These are phyloP conservation scores for Dactylellina leptospora DNA, from an alignment of 2,329 filamentous ascomycete genomes.

Conservation along the genomic window DNA sequence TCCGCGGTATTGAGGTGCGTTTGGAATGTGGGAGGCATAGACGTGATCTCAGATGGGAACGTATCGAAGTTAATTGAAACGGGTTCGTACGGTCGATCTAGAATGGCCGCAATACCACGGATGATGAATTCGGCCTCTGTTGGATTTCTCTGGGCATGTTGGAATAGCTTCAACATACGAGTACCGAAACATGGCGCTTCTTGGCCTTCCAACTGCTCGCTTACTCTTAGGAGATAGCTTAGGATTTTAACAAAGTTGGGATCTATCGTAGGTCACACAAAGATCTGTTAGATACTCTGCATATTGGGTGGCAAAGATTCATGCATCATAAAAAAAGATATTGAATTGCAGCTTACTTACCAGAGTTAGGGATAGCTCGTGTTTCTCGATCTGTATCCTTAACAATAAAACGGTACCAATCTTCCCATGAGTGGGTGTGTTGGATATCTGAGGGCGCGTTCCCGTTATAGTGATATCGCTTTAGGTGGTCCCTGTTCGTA, in stretches of 20 bases:
- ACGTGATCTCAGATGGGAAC: conserved; percentile 13
- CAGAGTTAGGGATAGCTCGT: conserved; percentile 37
- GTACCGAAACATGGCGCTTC: conserved; percentile 51
- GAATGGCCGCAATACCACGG: conserved; percentile 37
- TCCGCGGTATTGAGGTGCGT: conserved; percentile 18
- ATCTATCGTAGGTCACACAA: conserved; percentile 11
- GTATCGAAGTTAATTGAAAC: conserved; percentile 19
- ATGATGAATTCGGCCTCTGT: conserved; percentile 43
- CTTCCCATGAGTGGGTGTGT: conserved; percentile 46
- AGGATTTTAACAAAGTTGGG: conserved; percentile 43
- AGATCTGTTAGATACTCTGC: no score
- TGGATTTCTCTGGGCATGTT: conserved; percentile 48
- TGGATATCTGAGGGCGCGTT: conserved; percentile 40
- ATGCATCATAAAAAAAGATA: no score
- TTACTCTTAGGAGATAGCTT: conserved; percentile 31
- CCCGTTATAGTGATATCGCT: conserved; percentile 40
- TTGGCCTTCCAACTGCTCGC: conserved; percentile 47
- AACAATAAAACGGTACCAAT: conserved; percentile 49
- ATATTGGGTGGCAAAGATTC: no score
- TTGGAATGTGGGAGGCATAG: conserved; percentile 19
- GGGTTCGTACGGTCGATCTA: conserved; percentile 31
- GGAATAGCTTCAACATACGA: conserved; percentile 46
- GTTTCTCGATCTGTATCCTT: conserved; percentile 39
- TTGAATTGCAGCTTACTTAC: conserved; percentile 22
- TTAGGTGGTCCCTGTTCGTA: conserved; percentile 37